A percentile compares a stretch with the other conserved stretches of the same genome.
Evolutionary conservation across 169 alveolate genomes (phyloP).

Genomic region (Plasmodium gonderi): DNA sequence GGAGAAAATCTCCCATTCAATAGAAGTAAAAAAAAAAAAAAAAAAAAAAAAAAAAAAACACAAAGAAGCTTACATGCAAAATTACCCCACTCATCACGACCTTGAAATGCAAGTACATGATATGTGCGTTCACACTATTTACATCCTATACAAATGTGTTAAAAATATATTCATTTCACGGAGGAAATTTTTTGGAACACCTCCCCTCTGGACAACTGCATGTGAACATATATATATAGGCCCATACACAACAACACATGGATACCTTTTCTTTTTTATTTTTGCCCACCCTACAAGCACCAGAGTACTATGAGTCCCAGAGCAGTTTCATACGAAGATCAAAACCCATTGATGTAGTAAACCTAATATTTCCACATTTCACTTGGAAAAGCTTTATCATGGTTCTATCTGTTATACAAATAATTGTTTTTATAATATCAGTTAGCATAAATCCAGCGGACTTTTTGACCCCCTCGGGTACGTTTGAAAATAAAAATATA

Average conservation of each 20-base stretch:
- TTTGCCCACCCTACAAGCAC: constrained; percentile 48
- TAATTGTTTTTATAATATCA: constrained; percentile 72
- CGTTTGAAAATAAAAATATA: background rate
- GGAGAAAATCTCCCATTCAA: constrained; percentile 60
- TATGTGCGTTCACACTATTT: too few relatives aligned
- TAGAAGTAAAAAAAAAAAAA: constrained; percentile 45
- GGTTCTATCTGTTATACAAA: constrained; percentile 74
- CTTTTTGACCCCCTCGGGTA: constrained; percentile 70
- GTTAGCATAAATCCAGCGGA: constrained; percentile 64
- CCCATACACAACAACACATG: background rate
- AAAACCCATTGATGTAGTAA: constrained; percentile 73
- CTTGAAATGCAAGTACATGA: too few relatives aligned
- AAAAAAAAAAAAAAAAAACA: too few relatives aligned
- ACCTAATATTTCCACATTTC: constrained; percentile 79
- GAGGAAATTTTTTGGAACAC: background rate
- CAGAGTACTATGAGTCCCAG: constrained; percentile 61
- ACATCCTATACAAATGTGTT: background rate
- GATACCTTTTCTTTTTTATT: background rate
- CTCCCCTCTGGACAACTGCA: background rate
- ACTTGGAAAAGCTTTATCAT: constrained; percentile 76
- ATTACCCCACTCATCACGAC: too few relatives aligned
- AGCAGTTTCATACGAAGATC: constrained; percentile 71
- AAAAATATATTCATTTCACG: background rate
- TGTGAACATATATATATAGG: background rate
- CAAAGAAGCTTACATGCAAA: background rate